Base-by-base conservation (phyloP, 2,329 filamentous ascomycete species). In the Aureobasidium musti region DNA sequence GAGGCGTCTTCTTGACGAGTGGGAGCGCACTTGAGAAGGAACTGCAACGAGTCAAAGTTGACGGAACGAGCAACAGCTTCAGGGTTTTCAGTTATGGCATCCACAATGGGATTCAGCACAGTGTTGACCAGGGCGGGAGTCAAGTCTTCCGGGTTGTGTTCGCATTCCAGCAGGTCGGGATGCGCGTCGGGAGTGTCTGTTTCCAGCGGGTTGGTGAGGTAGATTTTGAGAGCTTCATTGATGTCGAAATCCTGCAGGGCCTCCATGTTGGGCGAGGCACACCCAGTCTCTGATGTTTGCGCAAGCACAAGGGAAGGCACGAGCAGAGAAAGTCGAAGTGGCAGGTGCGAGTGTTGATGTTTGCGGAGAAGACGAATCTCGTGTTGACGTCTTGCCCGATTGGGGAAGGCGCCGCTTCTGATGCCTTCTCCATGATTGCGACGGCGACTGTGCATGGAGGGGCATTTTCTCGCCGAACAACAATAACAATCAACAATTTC, bases 181-280 rank as follows among this genome's bases (percentile, higher is more conserved):
- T 95, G 90, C 66, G 93, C 95, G 77, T 98, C 94, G 50, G 91
- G 89, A 2, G 93, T 97, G 8, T 90, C 83, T 66, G 98, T 90
- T 45, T 87, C 86, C 53, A 88, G 83, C 10, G 95, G 94, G 77
- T 98, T 94, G 80, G 92, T 96, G 86, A 97, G 91, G 80, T 97
- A 99, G 77, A 91, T 87, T 83, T 97, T 97, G 78, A 98, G 89
- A 71, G 92, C 92, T 82, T 97, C 90, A 78, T 97, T 97, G 79
- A 99, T 91, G 78, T 98, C 91, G 81, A 99, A 99, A 75, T 89
- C 86, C 77, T 64, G 60, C 14, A 67, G 66, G 14, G 66, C 61
- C 68, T 68, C 67, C 65, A 67, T 66, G 39, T 13, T 65, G 54
- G 68, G 41, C 45, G 45, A 37, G 41, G 37, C 37, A 35, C 53